A percentile compares a stretch with the other conserved stretches of the same genome.
phyloP scores from a whole-genome alignment of 192 early-diverging fungal genomes.

The Pilobolus umbonatus region DNA sequence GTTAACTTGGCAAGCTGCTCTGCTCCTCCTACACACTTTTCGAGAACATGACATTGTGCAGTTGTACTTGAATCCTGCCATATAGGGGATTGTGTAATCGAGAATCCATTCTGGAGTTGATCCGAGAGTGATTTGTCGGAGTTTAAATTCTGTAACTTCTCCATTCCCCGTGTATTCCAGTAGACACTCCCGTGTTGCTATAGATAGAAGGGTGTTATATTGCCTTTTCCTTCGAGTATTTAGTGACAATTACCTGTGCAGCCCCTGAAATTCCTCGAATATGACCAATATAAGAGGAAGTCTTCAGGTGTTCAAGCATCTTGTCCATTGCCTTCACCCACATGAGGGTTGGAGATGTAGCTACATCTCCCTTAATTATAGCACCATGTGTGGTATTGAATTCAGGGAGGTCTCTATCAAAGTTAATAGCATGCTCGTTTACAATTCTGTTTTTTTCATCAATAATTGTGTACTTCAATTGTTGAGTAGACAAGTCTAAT shows the following conservation, averaged over 20 bases:
- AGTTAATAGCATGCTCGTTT: slow-evolving; percentile 50
- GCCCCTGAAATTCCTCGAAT: slow-evolving; percentile 59
- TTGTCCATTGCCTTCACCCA: slow-evolving; percentile 73
- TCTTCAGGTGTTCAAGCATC: slow-evolving; percentile 48
- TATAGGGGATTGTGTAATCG: slow-evolving; percentile 64
- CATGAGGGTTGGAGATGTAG: slow-evolving; percentile 67
- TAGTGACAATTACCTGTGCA: slow-evolving; percentile 46
- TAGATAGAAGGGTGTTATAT: not conserved
- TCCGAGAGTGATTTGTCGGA: slow-evolving; percentile 27
- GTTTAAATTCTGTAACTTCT: slow-evolving; percentile 39
- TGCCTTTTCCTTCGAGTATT: not conserved
- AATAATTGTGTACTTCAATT: slow-evolving; percentile 64
- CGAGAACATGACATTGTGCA: slow-evolving; percentile 57
- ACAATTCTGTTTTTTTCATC: slow-evolving; percentile 28
- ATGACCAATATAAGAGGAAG: slow-evolving; percentile 17
- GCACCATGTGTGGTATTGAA: slow-evolving; percentile 47
- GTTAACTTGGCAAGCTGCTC: slow-evolving; percentile 58
- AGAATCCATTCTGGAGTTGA: slow-evolving; percentile 53
- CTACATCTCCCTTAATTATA: slow-evolving; percentile 42
- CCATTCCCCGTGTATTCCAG: slow-evolving; percentile 52
- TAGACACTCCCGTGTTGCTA: slow-evolving; percentile 87
- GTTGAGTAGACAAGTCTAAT: slow-evolving; percentile 73
- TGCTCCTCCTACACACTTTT: slow-evolving; percentile 58
- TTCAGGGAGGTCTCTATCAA: slow-evolving; percentile 59
- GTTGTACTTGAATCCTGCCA: slow-evolving; percentile 81